phyloP scores from a whole-genome alignment of 2,329 filamentous ascomycete species.

The Alternaria arbusti region DNA sequence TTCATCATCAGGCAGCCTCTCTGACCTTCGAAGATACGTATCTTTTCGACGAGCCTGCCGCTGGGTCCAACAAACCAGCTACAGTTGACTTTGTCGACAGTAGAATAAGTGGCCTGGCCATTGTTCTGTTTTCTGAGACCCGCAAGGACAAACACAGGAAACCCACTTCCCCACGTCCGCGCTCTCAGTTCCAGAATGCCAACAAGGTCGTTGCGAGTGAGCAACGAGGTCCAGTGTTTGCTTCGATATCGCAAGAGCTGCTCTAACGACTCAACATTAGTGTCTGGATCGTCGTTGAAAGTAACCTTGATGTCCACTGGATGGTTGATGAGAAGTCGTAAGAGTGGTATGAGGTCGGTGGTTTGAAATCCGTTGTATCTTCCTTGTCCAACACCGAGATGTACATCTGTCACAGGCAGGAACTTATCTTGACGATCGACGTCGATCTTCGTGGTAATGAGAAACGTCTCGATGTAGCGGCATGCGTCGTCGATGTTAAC shows the following conservation, averaged over 20 bases:
- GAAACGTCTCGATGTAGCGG: background rate
- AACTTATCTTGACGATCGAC: background rate
- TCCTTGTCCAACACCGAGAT: background rate
- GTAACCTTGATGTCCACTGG: background rate
- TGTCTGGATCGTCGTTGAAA: background rate
- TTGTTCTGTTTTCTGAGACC: background rate
- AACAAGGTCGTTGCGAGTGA: background rate
- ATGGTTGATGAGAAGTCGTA: background rate
- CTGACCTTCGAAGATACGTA: background rate
- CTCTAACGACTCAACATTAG: too few relatives aligned
- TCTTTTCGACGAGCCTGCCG: too few relatives aligned
- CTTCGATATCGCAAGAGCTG: background rate
- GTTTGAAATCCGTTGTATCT: background rate
- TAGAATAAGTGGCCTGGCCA: background rate
- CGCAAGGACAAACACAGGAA: background rate
- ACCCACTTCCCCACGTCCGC: background rate
- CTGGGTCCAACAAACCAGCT: too few relatives aligned
- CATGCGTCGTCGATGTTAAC: too few relatives aligned
- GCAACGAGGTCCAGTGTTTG: background rate
- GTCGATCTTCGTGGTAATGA: background rate
- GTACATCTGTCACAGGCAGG: background rate
- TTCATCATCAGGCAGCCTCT: background rate
- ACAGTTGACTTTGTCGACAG: too few relatives aligned
- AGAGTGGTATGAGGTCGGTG: background rate
- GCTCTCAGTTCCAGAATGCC: background rate